A percentile compares a stretch with the other conserved stretches of the same genome.
Conservation (phyloP, 768 basidiomycete genomes). For the Lactarius indigo region DNA sequence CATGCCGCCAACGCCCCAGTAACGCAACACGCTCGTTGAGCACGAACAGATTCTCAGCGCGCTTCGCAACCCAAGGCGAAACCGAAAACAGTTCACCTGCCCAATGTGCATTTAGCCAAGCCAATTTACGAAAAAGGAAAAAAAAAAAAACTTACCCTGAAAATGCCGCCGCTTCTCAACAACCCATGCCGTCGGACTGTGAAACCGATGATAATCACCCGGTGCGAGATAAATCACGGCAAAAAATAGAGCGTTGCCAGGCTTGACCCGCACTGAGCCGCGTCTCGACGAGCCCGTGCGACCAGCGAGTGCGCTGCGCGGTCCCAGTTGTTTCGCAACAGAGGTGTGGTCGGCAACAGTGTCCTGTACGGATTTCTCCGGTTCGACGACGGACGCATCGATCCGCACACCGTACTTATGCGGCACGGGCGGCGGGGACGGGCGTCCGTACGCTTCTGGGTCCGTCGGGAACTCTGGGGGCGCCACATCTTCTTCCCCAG, state of each 20-base stretch:
- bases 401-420: conserved; percentile 63
- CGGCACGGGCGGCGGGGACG: conserved; percentile 30
- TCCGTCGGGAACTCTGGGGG: conserved; percentile 26
- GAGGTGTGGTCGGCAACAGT: conserved; percentile 62
- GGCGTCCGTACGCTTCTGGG: conserved; percentile 19
- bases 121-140: not conserved
- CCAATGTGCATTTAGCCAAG: not conserved
- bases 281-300: conserved; percentile 38
- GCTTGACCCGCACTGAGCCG: conserved; percentile 44
- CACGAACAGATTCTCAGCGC: conserved; percentile 89
- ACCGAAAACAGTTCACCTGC: conserved; percentile 93
- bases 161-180: conserved; percentile 96
- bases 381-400: conserved; percentile 70
- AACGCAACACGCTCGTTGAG: conserved; percentile 98
- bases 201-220: conserved; percentile 98
- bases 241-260: conserved; percentile 86
- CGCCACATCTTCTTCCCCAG: conserved; percentile 28
- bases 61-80: conserved; percentile 91
- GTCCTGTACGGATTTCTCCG: conserved; percentile 50
- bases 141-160: conserved; percentile 52
- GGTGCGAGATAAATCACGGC: conserved; percentile 96
- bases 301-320: conserved; percentile 39
- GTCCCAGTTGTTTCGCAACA: conserved; percentile 72
- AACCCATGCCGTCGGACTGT: conserved; percentile 94
- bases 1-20: conserved; percentile 90